Evolutionary conservation across 495 filamentous ascomycete genomes (phyloP).

Genomic region (Penicillium subrubescens): DNA sequence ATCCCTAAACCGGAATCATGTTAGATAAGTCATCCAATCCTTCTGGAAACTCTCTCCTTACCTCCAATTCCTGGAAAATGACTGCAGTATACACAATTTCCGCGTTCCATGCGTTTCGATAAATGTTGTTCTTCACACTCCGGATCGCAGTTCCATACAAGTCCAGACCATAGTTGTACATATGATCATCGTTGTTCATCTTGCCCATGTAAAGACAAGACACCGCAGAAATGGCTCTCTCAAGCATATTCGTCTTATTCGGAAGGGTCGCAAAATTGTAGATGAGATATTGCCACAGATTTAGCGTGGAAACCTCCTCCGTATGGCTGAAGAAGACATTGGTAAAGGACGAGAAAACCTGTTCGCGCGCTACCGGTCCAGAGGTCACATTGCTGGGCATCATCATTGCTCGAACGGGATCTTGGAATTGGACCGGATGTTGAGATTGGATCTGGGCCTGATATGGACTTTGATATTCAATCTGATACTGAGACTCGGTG

Average conservation of each 20-base stretch:
- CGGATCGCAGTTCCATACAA: conserved; percentile 15
- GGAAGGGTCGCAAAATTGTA: conserved; percentile 7
- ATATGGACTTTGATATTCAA: background rate
- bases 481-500: background rate
- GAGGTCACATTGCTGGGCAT: background rate
- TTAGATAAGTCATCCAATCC: background rate
- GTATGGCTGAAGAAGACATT: conserved; percentile 4
- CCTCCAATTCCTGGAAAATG: conserved; percentile 13
- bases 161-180: conserved; percentile 14
- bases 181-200: conserved; percentile 4
- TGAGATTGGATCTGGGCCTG: background rate
- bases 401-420: background rate
- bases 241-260: conserved; percentile 12
- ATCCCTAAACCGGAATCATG: background rate
- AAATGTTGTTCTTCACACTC: conserved; percentile 5
- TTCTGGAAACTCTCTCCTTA: background rate
- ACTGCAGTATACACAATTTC: conserved; percentile 13
- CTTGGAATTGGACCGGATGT: background rate
- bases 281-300: conserved; percentile 11
- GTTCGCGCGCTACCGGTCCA: conserved; percentile 1
- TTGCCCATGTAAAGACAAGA: conserved; percentile 14
- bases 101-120: conserved; percentile 13
- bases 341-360: conserved; percentile 7
- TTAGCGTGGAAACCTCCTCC: conserved; percentile 3
- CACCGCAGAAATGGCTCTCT: conserved; percentile 9